Percentiles rank a stretch among this genome's conserved stretches.
Evolutionary conservation across 176 grass and related monocot genomes (phyloP).

Genomic region (Guadua angustifolia): DNA sequence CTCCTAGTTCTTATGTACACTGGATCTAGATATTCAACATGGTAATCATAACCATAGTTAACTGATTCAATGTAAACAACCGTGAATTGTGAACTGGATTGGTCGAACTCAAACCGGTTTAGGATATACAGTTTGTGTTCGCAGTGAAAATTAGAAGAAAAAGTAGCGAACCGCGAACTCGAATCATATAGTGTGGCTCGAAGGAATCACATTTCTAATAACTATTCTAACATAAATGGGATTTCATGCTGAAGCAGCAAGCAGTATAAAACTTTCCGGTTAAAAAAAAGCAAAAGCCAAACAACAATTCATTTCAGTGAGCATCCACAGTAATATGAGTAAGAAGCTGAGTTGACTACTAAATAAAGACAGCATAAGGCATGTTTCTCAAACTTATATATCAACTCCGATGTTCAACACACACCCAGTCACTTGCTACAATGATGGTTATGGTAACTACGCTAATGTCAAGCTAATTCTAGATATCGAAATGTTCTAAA

Average conservation of each 20-base stretch:
- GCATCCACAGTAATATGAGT: not conserved
- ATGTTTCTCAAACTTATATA: not conserved
- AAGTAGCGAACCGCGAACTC: too few relatives aligned
- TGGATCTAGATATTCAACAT: not conserved
- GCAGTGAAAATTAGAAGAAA: too few relatives aligned
- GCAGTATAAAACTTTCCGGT: too few relatives aligned
- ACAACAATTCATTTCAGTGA: not conserved
- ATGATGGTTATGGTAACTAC: not conserved
- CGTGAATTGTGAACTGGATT: too few relatives aligned
- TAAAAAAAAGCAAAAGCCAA: too few relatives aligned
- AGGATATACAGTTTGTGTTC: too few relatives aligned
- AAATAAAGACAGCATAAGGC: not conserved
- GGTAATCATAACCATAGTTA: not conserved
- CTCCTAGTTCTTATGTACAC: not conserved
- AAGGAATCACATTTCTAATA: too few relatives aligned
- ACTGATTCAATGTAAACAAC: too few relatives aligned
- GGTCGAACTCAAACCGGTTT: too few relatives aligned
- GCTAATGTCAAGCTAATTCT: not conserved
- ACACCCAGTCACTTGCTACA: not conserved
- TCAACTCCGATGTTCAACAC: not conserved
- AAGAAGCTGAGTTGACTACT: not conserved
- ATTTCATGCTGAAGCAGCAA: not conserved
- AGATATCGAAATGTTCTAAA: not conserved
- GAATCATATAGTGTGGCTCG: too few relatives aligned
- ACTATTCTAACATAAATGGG: not conserved